These are phyloP conservation scores for Pythium phragmitis DNA, from an alignment of 352 stramenopile species.

Conservation along the genomic window DNA sequence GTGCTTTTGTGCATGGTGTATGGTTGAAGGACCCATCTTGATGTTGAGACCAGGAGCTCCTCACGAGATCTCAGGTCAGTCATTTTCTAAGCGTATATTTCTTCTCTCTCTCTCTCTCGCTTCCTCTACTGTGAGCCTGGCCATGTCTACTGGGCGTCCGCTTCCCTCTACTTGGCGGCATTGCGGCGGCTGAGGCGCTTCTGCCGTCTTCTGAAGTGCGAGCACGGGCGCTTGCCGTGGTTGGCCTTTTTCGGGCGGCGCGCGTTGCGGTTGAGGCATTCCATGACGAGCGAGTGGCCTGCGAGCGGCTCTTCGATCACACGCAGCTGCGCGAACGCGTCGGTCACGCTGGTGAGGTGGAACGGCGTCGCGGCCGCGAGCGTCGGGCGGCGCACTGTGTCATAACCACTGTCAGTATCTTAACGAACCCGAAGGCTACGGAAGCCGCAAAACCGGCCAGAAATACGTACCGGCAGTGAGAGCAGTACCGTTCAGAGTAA, in stretches of 20 bases:
- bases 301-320: conserved; percentile 45
- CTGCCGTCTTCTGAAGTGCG: conserved; percentile 71
- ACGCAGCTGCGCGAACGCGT: conserved; percentile 42
- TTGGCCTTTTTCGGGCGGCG: conserved; percentile 86
- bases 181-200: conserved; percentile 71
- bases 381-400: conserved; percentile 21
- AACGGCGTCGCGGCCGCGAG: conserved; percentile 11
- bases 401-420: background rate
- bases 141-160: background rate
- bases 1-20: conserved; percentile 18
- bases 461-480: conserved; percentile 16
- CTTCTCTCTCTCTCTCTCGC: conserved; percentile 2
- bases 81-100: background rate
- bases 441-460: conserved; percentile 1
- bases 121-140: conserved; percentile 7
- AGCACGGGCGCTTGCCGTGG: conserved; percentile 87
- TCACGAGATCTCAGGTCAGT: background rate
- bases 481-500: conserved; percentile 13
- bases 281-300: conserved; percentile 53
- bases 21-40: too few relatives aligned
- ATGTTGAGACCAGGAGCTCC: background rate
- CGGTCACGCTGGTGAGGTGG: conserved; percentile 21
- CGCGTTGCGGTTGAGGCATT: conserved; percentile 82
- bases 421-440: background rate
- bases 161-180: conserved; percentile 30